Evolutionary conservation across 169 alveolate genomes (phyloP).

Genomic region (Plasmodium vivax): DNA sequence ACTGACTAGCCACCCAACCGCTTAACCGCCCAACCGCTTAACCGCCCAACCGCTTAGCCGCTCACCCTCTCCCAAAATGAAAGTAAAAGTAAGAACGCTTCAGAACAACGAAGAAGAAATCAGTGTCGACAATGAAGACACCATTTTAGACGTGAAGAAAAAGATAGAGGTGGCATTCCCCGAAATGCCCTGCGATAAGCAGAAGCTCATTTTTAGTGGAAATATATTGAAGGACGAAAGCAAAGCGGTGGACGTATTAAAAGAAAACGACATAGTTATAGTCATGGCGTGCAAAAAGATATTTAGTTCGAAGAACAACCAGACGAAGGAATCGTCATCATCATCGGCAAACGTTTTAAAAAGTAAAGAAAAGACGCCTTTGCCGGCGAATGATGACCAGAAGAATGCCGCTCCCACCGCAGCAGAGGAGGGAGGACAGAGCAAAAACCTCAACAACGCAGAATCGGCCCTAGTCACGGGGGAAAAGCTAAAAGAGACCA

Average conservation of each 20-base stretch:
- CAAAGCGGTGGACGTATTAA: conserved; percentile 75
- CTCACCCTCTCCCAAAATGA: conserved; percentile 66
- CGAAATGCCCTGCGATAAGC: conserved; percentile 82
- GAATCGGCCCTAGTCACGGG: conserved; percentile 62
- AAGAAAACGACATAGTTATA: conserved; percentile 86
- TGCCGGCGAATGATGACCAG: neutral
- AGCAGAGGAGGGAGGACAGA: conserved; percentile 80
- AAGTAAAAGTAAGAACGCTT: conserved; percentile 84
- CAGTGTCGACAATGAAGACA: conserved; percentile 80
- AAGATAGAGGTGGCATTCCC: conserved; percentile 78
- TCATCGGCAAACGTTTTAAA: conserved; percentile 5
- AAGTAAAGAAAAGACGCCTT: conserved; percentile 7
- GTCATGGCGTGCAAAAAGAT: conserved; percentile 82
- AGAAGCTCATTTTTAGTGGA: conserved; percentile 85
- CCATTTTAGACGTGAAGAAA: conserved; percentile 80
- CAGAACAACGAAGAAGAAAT: conserved; percentile 85
- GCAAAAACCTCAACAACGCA: conserved; percentile 75
- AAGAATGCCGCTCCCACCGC: conserved; percentile 57
- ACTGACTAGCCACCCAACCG: neutral
- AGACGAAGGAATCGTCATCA: conserved; percentile 14
- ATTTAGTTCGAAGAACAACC: conserved; percentile 52
- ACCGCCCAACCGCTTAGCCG: neutral
- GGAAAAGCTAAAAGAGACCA: conserved; percentile 76
- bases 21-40: neutral
- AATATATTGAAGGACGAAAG: conserved; percentile 81